Conservation (phyloP, 2,329 filamentous ascomycete genomes). For the Phialemonium atrogriseum region DNA sequence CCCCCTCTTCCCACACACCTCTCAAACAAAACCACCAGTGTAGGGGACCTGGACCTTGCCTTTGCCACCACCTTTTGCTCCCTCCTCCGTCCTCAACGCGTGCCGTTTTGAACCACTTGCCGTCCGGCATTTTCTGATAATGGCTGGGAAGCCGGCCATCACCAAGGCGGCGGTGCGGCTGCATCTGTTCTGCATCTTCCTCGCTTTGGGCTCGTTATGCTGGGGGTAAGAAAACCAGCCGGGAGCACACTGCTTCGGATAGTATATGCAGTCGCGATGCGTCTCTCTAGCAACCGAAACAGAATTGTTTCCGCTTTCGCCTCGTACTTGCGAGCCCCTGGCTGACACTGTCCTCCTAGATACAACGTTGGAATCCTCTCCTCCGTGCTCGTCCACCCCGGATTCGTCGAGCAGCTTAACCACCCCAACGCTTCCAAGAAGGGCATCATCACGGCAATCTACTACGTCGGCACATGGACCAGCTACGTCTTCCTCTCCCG, state of each 20-base stretch:
- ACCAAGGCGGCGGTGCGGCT: slow-evolving; percentile 31
- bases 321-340: not conserved
- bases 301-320: not conserved
- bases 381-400: slow-evolving; percentile 46
- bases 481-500: slow-evolving; percentile 48
- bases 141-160: slow-evolving; percentile 5
- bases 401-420: slow-evolving; percentile 39
- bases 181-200: slow-evolving; percentile 40
- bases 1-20: not conserved
- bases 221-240: slow-evolving; percentile 39
- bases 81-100: not conserved
- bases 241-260: not conserved
- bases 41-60: not conserved
- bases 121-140: not conserved
- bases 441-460: slow-evolving; percentile 46
- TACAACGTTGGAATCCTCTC: slow-evolving; percentile 52
- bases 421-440: slow-evolving; percentile 34
- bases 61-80: not conserved
- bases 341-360: slow-evolving; percentile 16
- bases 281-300: not conserved
- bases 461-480: slow-evolving; percentile 48
- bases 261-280: not conserved
- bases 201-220: slow-evolving; percentile 46
- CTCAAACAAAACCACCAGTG: not conserved
- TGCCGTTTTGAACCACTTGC: not conserved